Conservation (phyloP, 805 yeast species). For the Cyberlindnera mississippiensis region DNA sequence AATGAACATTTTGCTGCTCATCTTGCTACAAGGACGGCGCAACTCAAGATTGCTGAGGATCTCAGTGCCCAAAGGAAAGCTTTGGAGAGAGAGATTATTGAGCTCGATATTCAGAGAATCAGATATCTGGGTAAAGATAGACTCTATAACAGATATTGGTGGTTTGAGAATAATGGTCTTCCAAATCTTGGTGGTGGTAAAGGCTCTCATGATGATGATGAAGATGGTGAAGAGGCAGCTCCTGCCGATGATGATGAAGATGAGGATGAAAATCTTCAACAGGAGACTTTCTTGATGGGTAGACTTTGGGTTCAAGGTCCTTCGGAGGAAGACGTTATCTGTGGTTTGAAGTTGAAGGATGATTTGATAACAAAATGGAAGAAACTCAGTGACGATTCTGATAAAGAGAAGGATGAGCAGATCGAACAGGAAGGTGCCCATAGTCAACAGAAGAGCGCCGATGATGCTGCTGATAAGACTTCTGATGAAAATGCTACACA, state of each 20-base stretch:
- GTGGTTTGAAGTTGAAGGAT: conserved; percentile 29
- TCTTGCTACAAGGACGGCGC: conserved; percentile 42
- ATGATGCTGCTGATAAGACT: conserved; percentile 17
- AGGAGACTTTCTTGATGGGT: conserved; percentile 72
- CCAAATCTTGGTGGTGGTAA: conserved; percentile 45
- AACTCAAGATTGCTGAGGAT: conserved; percentile 36
- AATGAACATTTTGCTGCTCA: conserved; percentile 41
- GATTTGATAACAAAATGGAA: conserved; percentile 30
- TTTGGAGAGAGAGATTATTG: conserved; percentile 59
- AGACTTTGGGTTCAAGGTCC: conserved; percentile 94
- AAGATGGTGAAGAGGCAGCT: conserved; percentile 31
- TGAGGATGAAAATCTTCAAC: conserved; percentile 43
- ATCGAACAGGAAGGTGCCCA: conserved; percentile 18
- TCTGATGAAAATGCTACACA: conserved; percentile 26
- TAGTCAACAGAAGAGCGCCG: conserved; percentile 24
- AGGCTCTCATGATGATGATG: conserved; percentile 22
- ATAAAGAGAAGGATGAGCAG: conserved; percentile 1
- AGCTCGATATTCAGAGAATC: conserved; percentile 74
- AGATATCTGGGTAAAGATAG: conserved; percentile 78
- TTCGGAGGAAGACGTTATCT: conserved; percentile 38
- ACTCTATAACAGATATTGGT: conserved; percentile 86
- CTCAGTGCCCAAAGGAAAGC: conserved; percentile 45
- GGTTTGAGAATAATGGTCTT: conserved; percentile 87
- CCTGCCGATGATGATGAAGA: conserved; percentile 43
- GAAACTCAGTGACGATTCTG: conserved; percentile 4